Conservation (phyloP, 1,284 basidiomycete species). For the Trametes sp. region DNA sequence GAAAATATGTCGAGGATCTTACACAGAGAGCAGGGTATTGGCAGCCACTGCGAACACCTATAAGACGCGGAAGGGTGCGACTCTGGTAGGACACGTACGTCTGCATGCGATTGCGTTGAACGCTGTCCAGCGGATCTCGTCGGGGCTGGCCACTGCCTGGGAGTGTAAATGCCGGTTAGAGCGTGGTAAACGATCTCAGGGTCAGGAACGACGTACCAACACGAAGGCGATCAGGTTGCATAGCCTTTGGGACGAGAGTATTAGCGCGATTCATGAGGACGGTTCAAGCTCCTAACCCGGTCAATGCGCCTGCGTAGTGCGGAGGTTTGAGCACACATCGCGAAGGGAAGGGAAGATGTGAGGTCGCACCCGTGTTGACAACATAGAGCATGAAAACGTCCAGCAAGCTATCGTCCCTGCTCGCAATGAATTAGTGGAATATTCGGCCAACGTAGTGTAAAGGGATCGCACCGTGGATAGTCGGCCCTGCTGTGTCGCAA, state of each 20-base stretch:
- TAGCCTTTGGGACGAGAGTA: too few species aligned
- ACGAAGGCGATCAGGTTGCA: too few species aligned
- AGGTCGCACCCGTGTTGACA: neutral
- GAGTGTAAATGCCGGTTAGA: neutral
- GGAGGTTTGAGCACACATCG: neutral
- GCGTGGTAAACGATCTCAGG: neutral
- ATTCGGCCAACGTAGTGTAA: neutral
- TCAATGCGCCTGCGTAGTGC: neutral
- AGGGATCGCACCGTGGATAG: neutral
- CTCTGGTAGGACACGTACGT: neutral
- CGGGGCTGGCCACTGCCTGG: neutral
- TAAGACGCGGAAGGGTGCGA: neutral
- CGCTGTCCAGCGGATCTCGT: neutral
- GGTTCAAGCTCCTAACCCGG: too few species aligned
- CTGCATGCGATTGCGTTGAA: neutral
- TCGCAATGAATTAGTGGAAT: too few species aligned
- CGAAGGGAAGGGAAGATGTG: neutral
- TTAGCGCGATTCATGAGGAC: too few species aligned
- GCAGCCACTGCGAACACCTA: neutral
- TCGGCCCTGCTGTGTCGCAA: neutral
- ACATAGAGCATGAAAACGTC: conserved; percentile 1
- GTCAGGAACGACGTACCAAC: neutral
- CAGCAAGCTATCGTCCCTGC: neutral
- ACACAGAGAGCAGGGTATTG: neutral
- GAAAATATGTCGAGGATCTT: neutral